Base-by-base conservation (phyloP, 225 moss, liverwort and hornwort species). In the Bryum argenteum region DNA sequence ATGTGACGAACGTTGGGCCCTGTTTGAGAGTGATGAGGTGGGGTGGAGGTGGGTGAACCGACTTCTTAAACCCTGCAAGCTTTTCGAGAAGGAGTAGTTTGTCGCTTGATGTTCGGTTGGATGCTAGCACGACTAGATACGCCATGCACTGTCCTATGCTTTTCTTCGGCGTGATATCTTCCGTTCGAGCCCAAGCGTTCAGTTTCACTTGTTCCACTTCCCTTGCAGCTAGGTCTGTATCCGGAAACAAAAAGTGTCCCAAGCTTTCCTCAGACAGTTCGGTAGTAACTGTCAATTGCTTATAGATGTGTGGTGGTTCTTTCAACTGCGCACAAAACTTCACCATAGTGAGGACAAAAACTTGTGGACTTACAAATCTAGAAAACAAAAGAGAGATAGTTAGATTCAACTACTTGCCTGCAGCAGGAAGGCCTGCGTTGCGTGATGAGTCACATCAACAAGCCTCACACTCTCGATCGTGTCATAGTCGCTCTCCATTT, bases 141-240 rank as follows among this genome's bases (percentile, higher is more conserved):
- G 75, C 86, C 42, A 85, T 62, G 50, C 92, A 92, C 66, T 97
- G 94, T 22, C 84, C 89, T 21, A 94, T 81, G 74, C 89, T 81
- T 38, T 77, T 77, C 11, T 72, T 40, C 5, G 77, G 58, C 6
- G 90, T 94, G 65, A 92, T 88, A 72, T 97, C 97, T 10, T 72
- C 80, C 1, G 90, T 86, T 61, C 97, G 86, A 45, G 79, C 77
- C 94, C 94, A 91, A 16, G 72, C 64, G 61, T 79, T 76, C 66
- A 72, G 69, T 55, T 78, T n/a, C n/a, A n/a, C n/a, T n/a, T n/a
- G n/a, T n/a, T n/a, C n/a, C n/a, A n/a, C n/a, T n/a, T n/a, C n/a
- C 71, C 66, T 86, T 4, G 7, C 33, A 4, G 33, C 33, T 33
- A 33, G 33, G 33, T 3, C 33, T 33, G 33, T 4, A 5, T 33